Percentiles rank a stretch among this genome's conserved stretches.
Conservation (phyloP, 2,329 filamentous ascomycete genomes). For the Fusarium proliferatum region DNA sequence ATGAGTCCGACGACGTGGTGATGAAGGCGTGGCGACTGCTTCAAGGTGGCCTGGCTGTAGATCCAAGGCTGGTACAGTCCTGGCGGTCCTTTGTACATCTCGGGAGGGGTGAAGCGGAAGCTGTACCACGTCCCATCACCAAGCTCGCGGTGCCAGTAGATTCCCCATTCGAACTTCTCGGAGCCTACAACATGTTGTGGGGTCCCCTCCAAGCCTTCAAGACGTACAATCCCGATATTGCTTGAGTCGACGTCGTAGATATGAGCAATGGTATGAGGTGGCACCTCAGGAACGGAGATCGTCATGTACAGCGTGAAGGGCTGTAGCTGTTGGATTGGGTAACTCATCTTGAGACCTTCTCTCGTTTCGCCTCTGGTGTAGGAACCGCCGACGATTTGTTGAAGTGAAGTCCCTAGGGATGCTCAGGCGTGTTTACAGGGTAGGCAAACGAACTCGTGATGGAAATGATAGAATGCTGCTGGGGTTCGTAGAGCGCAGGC, state of each 20-base stretch:
- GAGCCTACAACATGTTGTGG: slow-evolving; percentile 33
- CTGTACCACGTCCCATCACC: slow-evolving; percentile 46
- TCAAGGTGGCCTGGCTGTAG: slow-evolving; percentile 34
- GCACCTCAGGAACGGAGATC: slow-evolving; percentile 35
- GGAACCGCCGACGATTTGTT: neutral
- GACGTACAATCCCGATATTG: slow-evolving; percentile 4
- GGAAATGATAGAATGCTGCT: neutral
- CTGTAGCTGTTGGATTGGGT: slow-evolving; percentile 31
- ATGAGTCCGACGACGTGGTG: slow-evolving; percentile 48
- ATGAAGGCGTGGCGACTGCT: slow-evolving; percentile 45
- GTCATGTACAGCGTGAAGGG: slow-evolving; percentile 44
- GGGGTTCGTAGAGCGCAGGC: neutral
- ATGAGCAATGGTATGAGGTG: neutral
- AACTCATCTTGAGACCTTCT: slow-evolving; percentile 24
- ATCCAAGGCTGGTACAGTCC: slow-evolving; percentile 26
- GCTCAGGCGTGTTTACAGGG: neutral
- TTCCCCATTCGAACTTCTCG: slow-evolving; percentile 52
- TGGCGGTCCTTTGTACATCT: slow-evolving; percentile 11
- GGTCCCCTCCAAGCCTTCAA: slow-evolving; percentile 33
- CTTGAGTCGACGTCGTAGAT: slow-evolving; percentile 27
- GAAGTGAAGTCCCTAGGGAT: neutral
- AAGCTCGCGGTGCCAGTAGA: slow-evolving; percentile 49
- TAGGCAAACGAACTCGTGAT: neutral
- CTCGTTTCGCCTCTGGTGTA: neutral
- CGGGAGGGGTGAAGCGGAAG: slow-evolving; percentile 9